Evolutionary conservation across 192 early-diverging fungal genomes (phyloP), one percentile per base, ranked within the genome.

Genomic region (Coemansia furcata): DNA sequence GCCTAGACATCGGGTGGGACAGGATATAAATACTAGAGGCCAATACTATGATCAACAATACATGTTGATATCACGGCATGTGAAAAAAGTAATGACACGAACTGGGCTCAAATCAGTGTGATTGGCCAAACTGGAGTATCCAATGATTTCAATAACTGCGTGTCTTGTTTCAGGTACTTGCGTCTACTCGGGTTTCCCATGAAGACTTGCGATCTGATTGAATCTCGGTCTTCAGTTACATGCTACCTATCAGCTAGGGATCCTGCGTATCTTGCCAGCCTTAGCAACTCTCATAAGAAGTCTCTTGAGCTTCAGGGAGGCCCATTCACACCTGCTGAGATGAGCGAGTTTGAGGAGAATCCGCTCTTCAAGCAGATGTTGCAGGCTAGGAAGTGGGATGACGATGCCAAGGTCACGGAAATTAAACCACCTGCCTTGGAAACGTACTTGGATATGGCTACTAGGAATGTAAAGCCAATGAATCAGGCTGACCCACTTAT

Each of bases 231-330:
- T 6, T 68, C 78, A 32, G 86, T 74, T 40, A 88, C 86, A 73
- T 72, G 85, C 19, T 88, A 88, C 50, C 67, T 88, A 19, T 81
- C 83, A 11, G 75, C 78, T 0, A 73, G 72, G 39, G 71, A 84
- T 30, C 68, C 62, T 5, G 52, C 74, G 26, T 88, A 88, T 88
- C n/a, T 26, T 26, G 23, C 23, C 23, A 26, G 23, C 23, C 23
- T 26, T 26, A 84, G 83, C 71, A 73, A 66, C 44, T 84, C 85
- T 10, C 82, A 78, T 74, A 88, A 88, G 40, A 55, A 77, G 17
- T 85, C 85, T 10, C 65, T 88, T 9, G 82, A 85, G 57, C 84
- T 82, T 61, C 86, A 86, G 61, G 85, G 85, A 54, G 86, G 85
- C 3, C 78, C 85, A 33, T 84, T 77, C 59, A 68, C 84, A 12